phyloP scores from a whole-genome alignment of 2,329 filamentous ascomycete genomes.

The Blastomyces silverae region DNA sequence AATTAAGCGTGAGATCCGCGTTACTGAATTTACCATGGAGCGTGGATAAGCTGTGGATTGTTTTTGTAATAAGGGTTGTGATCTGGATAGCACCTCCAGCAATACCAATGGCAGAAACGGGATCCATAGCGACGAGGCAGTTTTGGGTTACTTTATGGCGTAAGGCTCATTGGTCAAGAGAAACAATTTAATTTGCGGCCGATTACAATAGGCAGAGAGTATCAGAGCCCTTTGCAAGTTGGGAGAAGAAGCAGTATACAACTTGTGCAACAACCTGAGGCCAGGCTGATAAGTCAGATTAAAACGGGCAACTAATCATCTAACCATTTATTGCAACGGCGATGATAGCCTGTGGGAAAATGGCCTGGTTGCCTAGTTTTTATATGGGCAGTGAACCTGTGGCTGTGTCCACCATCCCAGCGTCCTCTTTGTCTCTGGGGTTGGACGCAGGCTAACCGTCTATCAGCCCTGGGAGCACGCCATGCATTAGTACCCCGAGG shows the following conservation, averaged over 20 bases:
- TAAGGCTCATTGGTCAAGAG: not conserved
- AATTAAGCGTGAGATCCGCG: constrained; percentile 36
- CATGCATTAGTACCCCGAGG: too few relatives aligned
- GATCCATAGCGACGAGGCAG: constrained; percentile 48
- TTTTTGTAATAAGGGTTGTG: constrained; percentile 31
- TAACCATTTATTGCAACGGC: too few relatives aligned
- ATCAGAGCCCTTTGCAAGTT: not conserved
- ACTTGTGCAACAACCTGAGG: not conserved
- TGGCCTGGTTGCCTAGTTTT: not conserved
- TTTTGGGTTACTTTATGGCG: not conserved
- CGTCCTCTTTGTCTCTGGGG: too few relatives aligned
- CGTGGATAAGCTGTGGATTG: constrained; percentile 29
- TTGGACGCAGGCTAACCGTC: too few relatives aligned
- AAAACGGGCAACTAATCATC: too few relatives aligned
- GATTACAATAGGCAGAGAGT: not conserved
- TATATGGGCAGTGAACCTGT: not conserved
- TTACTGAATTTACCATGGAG: constrained; percentile 33
- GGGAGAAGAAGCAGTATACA: not conserved
- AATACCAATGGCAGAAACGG: constrained; percentile 32
- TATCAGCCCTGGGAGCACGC: too few relatives aligned
- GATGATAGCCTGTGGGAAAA: not conserved
- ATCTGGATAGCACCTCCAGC: constrained; percentile 33
- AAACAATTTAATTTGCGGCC: not conserved
- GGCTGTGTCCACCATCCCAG: not conserved
- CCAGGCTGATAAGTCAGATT: not conserved